Evolutionary conservation across 257 asterid species (phyloP), one percentile per base, ranked within the genome.

Genomic region (Asclepias syriaca): DNA sequence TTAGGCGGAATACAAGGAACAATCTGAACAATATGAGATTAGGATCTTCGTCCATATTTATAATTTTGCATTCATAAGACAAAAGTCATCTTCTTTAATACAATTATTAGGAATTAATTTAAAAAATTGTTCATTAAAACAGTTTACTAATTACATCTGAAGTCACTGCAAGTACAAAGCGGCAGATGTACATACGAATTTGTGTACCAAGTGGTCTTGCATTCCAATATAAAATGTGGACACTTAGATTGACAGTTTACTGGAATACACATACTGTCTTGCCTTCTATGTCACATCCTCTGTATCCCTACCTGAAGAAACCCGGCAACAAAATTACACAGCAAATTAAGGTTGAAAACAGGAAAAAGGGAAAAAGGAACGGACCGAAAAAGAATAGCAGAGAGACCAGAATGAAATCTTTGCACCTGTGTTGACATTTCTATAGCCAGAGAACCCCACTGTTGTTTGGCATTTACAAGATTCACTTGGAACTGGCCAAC

Each of bases 401-500:
- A 14, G 8, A 19, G 19, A 14, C 21, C 18, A 51, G 56, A 0
- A 14, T 13, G 7, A 16, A 14, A 14, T 51, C 1, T 51, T 51
- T n/a, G 56, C 19, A 15, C 8, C 6, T n/a, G 19, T 1, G 19
- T 51, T 3, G 56, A 16, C 21, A 21, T 53, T 53, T 53, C n/a
- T 53, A 21, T 18, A 1, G 16, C 24, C 24, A 53, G 24, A 53
- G 59, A 54, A 19, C 24, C 24, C 19, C 1, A 18, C 11, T 22
- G 21, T 6, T 54, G 10, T 19, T 8, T 18, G 59, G 59, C 59
- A 54, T 54, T 13, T 24, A 12, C 21, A 54, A 54, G 27, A 54
- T 18, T 85, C 84, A 87, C 73, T 87, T 84, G 21, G 96, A 85
- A 57, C 89, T 83, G 80, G 85, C 89, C 21, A 90, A 89, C 81